Evolutionary conservation across 73 alveolate genomes (phyloP), one percentile per base, ranked within the genome.

Genomic region (Paramecium octaurelia): DNA sequence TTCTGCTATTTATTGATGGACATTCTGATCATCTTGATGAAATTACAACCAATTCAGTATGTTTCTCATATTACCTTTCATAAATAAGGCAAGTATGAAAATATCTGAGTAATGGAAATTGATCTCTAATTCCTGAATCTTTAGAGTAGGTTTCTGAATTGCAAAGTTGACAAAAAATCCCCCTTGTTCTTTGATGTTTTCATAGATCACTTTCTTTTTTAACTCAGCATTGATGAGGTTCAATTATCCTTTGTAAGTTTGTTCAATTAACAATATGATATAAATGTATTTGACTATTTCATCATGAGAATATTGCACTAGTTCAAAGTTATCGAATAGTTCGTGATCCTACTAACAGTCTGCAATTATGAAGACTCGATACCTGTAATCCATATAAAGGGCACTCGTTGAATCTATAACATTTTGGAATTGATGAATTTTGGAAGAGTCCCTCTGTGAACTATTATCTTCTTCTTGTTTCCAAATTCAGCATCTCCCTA

Each of bases 371-470:
- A 29, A 36, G 69, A 54, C 69, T 54, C 69, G 31, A 21, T 73
- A 73, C 87, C 87, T 35, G 87, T 73, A 36, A 73, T 36, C 87
- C 87, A 80, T 21, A 80, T 80, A 20, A 80, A 43, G 8, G 91
- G 91, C 14, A 80, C 75, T 21, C 46, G 36, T 31, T 80, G 31
- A 20, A 31, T 64, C 44, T 80, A 9, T 29, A 80, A 14, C 46
- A 80, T 80, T 80, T 8, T 64, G 27, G 42, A 3, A 24, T 80
- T 80, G n/a, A 80, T 31, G 24, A 44, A 80, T 44, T 80, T 80
- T 24, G 91, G 91, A 29, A 80, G 44, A 14, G 46, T 21, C 27
- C 91, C 91, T 44, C 75, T 21, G 16, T 80, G 91, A 59, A 44
- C 34, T n/a, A 43, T 42, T 10, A 48, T 23, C 46, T 80, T 44